Evolutionary conservation across 352 stramenopile genomes (phyloP).

Genomic region (Globisporangium carolinianum): DNA sequence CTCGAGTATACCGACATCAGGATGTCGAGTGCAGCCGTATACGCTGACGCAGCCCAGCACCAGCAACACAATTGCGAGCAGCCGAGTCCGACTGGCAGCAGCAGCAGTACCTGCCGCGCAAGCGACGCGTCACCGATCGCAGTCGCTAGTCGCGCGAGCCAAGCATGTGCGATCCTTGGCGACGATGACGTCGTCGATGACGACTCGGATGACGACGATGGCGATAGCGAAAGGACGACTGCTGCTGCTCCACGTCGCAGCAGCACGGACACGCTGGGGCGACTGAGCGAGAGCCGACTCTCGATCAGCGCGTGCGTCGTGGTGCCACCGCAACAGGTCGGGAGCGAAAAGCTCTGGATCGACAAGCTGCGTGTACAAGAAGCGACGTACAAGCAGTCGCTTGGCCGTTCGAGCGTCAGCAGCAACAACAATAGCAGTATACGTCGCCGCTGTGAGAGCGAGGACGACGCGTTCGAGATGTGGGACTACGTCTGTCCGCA

Average conservation of each 20-base stretch:
- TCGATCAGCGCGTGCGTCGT: conserved; percentile 13
- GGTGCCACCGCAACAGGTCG: conserved; percentile 4
- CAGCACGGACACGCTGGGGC: not conserved
- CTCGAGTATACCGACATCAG: conserved; percentile 12
- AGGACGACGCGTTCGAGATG: conserved; percentile 36
- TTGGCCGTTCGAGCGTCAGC: conserved; percentile 6
- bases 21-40: conserved; percentile 3
- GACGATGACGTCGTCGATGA: not conserved
- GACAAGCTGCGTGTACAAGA: conserved; percentile 14
- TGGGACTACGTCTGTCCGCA: conserved; percentile 55
- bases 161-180: not conserved
- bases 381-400: conserved; percentile 10
- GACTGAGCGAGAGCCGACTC: conserved; percentile 4
- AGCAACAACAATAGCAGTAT: not conserved
- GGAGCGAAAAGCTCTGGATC: conserved; percentile 9
- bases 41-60: not conserved
- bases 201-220: not conserved
- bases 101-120: not conserved
- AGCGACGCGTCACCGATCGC: conserved; percentile 1
- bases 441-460: conserved; percentile 11
- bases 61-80: not conserved
- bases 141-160: not conserved
- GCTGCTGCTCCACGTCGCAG: not conserved
- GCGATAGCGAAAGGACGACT: not conserved
- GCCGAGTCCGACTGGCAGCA: conserved; percentile 1